A percentile compares a stretch with the other conserved stretches of the same genome.
Evolutionary conservation across 2,329 filamentous ascomycete species (phyloP).

Genomic region (Catunica adiposa): DNA sequence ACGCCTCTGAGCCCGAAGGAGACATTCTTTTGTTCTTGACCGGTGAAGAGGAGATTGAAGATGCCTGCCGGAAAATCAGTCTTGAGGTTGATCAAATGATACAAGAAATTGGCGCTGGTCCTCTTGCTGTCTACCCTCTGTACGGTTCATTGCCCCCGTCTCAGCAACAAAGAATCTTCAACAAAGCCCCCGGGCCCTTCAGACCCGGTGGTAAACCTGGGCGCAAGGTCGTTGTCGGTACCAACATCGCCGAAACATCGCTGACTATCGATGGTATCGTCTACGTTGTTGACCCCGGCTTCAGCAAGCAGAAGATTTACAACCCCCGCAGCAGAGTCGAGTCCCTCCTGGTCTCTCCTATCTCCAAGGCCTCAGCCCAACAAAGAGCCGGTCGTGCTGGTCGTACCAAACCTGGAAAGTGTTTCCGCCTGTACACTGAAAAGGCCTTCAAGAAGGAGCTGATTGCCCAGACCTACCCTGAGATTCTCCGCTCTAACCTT

Average conservation of each 20-base stretch:
- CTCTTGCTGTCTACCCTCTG: slow-evolving; percentile 76
- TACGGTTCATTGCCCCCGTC: slow-evolving; percentile 86
- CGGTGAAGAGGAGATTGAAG: slow-evolving; percentile 96
- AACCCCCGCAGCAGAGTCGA: slow-evolving; percentile 94
- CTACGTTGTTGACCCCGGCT: slow-evolving; percentile 96
- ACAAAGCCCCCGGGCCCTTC: slow-evolving; percentile 60
- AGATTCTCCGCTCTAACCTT: slow-evolving; percentile 87
- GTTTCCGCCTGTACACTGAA: slow-evolving; percentile 93
- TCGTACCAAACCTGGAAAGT: slow-evolving; percentile 95
- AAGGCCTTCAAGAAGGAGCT: slow-evolving; percentile 93
- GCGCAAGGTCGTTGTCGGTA: slow-evolving; percentile 86
- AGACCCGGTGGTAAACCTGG: slow-evolving; percentile 67
- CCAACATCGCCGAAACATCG: slow-evolving; percentile 95
- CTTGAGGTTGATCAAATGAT: slow-evolving; percentile 85
- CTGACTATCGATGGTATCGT: slow-evolving; percentile 98
- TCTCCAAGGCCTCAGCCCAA: slow-evolving; percentile 93
- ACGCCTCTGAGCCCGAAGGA: slow-evolving; percentile 79
- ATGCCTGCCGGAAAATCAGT: slow-evolving; percentile 79
- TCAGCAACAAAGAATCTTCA: slow-evolving; percentile 91
- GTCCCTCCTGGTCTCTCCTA: slow-evolving; percentile 90
- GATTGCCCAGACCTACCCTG: slow-evolving; percentile 91
- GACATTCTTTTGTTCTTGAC: slow-evolving; percentile 92
- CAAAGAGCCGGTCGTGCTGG: slow-evolving; percentile 97
- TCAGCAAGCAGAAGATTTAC: slow-evolving; percentile 99
- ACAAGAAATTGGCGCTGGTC: slow-evolving; percentile 78